These are phyloP conservation scores for Acacia acuminata DNA, from an alignment of 306 rosid genomes.

Conservation along the genomic window DNA sequence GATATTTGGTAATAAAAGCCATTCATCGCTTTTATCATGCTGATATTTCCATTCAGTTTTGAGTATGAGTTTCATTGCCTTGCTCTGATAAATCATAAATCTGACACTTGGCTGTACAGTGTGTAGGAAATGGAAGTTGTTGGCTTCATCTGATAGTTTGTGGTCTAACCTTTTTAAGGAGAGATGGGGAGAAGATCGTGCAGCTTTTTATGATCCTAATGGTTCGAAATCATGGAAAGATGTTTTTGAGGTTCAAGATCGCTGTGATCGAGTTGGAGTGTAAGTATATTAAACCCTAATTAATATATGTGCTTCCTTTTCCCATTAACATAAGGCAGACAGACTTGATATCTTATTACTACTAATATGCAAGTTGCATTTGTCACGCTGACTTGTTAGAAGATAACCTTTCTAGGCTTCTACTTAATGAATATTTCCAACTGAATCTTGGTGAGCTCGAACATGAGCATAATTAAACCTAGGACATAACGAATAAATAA, in stretches of 20 bases:
- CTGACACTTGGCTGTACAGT: conserved; percentile 44
- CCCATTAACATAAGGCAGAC: neutral
- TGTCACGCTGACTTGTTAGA: no score
- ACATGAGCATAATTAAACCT: neutral
- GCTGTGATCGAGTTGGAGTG: conserved; percentile 72
- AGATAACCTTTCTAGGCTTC: no score
- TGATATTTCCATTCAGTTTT: neutral
- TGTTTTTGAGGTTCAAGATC: conserved; percentile 66
- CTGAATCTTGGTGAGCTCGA: no score
- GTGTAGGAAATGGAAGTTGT: conserved; percentile 67
- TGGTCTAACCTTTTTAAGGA: conserved; percentile 73
- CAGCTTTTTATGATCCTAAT: conserved; percentile 52
- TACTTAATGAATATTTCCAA: no score
- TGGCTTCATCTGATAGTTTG: conserved; percentile 54
- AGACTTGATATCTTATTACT: no score
- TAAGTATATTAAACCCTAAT: conserved; percentile 42
- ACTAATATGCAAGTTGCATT: neutral
- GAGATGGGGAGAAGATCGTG: conserved; percentile 78
- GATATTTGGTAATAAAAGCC: neutral
- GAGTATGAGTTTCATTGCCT: neutral
- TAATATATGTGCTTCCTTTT: neutral
- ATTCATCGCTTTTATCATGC: neutral
- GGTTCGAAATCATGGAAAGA: conserved; percentile 69
- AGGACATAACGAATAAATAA: no score
- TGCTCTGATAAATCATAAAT: neutral